Percentiles rank a stretch among this genome's conserved stretches.
These are phyloP conservation scores for Lecanoromycetidae sp. DNA, from an alignment of 2,329 filamentous ascomycete species.

Conservation along the genomic window DNA sequence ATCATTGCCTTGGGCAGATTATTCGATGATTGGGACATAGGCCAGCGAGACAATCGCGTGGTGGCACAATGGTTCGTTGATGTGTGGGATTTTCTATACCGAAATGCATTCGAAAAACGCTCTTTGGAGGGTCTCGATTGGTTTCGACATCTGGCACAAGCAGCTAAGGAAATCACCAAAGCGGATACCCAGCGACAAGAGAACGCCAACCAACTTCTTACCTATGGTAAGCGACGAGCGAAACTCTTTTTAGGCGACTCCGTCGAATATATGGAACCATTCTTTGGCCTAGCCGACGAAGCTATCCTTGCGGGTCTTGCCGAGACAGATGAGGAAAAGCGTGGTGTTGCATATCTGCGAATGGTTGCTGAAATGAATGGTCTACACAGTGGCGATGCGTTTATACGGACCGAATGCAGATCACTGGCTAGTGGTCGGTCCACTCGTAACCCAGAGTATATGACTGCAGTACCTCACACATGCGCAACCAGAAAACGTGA, in stretches of 20 bases:
- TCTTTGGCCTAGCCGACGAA: constrained; percentile 1
- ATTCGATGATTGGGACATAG: constrained; percentile 2
- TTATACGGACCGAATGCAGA: neutral
- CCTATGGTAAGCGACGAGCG: neutral
- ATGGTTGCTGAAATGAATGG: neutral
- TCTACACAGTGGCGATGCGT: neutral
- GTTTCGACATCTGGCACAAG: constrained; percentile 4
- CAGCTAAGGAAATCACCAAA: neutral
- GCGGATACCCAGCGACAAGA: neutral
- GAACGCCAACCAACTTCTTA: neutral
- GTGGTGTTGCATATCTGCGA: constrained; percentile 2
- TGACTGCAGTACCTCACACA: constrained; percentile 1
- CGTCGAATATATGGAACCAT: neutral
- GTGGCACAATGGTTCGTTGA: constrained; percentile 3
- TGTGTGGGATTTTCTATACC: neutral
- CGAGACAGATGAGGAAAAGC: neutral
- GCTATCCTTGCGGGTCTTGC: constrained; percentile 1
- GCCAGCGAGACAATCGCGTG: neutral
- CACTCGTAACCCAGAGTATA: neutral
- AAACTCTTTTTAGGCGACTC: constrained; percentile 1
- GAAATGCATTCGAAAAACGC: neutral
- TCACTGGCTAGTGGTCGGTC: neutral
- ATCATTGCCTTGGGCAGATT: constrained; percentile 6
- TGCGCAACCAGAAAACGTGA: constrained; percentile 2
- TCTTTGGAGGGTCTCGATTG: neutral